Conservation (phyloP, 805 yeast genomes). For the Kregervanrija fluxuum region DNA sequence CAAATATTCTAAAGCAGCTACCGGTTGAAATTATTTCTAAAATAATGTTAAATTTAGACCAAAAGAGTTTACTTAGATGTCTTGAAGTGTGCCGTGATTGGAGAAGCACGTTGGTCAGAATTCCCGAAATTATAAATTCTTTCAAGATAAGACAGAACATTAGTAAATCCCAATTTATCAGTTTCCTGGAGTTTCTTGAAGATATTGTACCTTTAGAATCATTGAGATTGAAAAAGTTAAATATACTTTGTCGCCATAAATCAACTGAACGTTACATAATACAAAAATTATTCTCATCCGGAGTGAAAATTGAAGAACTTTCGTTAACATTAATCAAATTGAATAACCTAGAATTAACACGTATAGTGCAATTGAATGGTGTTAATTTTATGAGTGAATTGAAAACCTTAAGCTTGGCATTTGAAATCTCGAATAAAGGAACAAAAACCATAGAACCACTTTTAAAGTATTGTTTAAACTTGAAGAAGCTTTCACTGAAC, state of each 20-base stretch:
- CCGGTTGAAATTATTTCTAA: conserved; percentile 7
- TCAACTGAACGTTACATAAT: neutral
- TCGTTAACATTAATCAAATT: neutral
- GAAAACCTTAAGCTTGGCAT: neutral
- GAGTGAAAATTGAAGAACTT: conserved; percentile 3
- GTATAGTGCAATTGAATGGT: conserved; percentile 3
- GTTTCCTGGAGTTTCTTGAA: conserved; percentile 6
- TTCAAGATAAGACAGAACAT: conserved; percentile 2
- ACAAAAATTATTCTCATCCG: conserved; percentile 5
- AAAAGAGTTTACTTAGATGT: conserved; percentile 2
- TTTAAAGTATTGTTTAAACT: conserved; percentile 3
- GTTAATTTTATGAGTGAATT: conserved; percentile 3
- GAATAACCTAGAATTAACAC: conserved; percentile 3
- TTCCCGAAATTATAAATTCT: conserved; percentile 7
- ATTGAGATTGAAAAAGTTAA: conserved; percentile 1
- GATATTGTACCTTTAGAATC: conserved; percentile 5
- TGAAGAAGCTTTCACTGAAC: neutral
- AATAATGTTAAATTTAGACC: conserved; percentile 5
- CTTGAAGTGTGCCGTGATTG: conserved; percentile 9
- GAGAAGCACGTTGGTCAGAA: conserved; percentile 7
- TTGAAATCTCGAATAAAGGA: conserved; percentile 3
- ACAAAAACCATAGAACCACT: conserved; percentile 7
- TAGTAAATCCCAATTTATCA: neutral
- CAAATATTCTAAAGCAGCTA: conserved; percentile 5
- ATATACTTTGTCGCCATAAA: neutral